Evolutionary conservation across 192 early-diverging fungal species (phyloP).

Genomic region (Coemansia sp.): DNA sequence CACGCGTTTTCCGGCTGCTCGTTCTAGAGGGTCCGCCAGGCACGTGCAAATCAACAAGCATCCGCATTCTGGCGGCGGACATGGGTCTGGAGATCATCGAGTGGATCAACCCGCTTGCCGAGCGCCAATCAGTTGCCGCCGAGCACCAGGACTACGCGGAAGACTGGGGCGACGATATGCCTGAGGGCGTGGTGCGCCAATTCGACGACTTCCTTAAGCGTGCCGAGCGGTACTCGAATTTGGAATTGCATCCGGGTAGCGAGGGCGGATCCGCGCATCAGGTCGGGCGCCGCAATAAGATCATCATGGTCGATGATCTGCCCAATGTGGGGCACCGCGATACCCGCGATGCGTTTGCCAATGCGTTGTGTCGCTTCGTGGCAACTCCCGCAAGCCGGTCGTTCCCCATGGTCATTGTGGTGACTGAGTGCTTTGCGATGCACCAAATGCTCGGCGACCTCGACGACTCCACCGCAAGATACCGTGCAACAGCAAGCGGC

Average conservation of each 20-base stretch:
- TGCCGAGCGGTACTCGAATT: constrained; percentile 55
- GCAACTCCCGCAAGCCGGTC: constrained; percentile 23
- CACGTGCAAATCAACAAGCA: constrained; percentile 64
- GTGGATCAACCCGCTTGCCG: constrained; percentile 61
- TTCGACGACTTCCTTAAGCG: constrained; percentile 61
- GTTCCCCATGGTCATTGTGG: constrained; percentile 51
- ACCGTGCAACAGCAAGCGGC: constrained; percentile 3
- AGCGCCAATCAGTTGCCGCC: constrained; percentile 7
- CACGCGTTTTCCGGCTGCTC: constrained; percentile 51
- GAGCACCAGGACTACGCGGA: not conserved
- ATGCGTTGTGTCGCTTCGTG: constrained; percentile 52
- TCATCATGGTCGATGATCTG: constrained; percentile 65
- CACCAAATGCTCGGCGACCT: constrained; percentile 39
- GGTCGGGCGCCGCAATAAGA: constrained; percentile 17
- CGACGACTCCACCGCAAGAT: not conserved
- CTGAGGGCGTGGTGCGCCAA: constrained; percentile 47
- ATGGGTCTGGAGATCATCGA: constrained; percentile 61
- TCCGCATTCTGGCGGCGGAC: constrained; percentile 59
- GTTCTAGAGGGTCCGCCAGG: constrained; percentile 69
- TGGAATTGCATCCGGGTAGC: constrained; percentile 15
- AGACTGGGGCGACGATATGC: constrained; percentile 7
- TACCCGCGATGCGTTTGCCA: constrained; percentile 58
- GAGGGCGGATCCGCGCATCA: no score
- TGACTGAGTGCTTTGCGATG: constrained; percentile 38
- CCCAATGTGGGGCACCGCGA: constrained; percentile 58